A percentile compares a stretch with the other conserved stretches of the same genome.
phyloP scores from a whole-genome alignment of 140 eudicot genomes.

The Cichorium intybus region DNA sequence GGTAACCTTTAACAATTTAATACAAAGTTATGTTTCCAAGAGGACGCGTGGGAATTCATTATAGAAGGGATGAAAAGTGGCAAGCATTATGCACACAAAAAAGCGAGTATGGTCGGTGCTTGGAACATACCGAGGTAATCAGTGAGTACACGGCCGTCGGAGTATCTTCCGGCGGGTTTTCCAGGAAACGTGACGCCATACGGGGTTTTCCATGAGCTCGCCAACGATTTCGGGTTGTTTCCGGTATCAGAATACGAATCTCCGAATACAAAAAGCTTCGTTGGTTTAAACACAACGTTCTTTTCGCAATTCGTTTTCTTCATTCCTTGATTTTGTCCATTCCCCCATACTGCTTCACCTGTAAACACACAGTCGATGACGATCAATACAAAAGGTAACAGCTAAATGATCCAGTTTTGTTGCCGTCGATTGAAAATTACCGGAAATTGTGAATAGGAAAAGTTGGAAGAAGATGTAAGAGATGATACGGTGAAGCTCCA shows the following conservation, averaged over 20 bases:
- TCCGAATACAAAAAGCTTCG: conserved; percentile 75
- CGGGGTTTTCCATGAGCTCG: conserved; percentile 64
- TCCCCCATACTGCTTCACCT: conserved; percentile 17
- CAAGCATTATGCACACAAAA: not conserved
- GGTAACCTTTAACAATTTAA: too few relatives aligned
- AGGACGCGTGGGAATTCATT: conserved; percentile 8
- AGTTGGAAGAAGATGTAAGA: conserved; percentile 16
- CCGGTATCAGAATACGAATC: conserved; percentile 90
- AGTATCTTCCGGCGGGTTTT: conserved; percentile 78
- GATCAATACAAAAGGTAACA: not conserved
- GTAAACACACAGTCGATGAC: not conserved
- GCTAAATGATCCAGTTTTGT: not conserved
- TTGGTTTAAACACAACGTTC: conserved; percentile 22
- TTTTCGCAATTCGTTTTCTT: not conserved
- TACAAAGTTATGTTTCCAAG: not conserved
- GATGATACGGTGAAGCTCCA: conserved; percentile 33
- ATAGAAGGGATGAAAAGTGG: not conserved
- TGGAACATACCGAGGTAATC: conserved; percentile 63
- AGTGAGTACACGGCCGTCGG: conserved; percentile 87
- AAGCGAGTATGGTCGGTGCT: not conserved
- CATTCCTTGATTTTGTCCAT: not conserved
- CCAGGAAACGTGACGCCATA: conserved; percentile 88
- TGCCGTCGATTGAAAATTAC: conserved; percentile 10
- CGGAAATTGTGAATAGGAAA: conserved; percentile 34
- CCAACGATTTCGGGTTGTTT: conserved; percentile 45